phyloP scores from a whole-genome alignment of 352 stramenopile species.

The Globisporangium radiosum region DNA sequence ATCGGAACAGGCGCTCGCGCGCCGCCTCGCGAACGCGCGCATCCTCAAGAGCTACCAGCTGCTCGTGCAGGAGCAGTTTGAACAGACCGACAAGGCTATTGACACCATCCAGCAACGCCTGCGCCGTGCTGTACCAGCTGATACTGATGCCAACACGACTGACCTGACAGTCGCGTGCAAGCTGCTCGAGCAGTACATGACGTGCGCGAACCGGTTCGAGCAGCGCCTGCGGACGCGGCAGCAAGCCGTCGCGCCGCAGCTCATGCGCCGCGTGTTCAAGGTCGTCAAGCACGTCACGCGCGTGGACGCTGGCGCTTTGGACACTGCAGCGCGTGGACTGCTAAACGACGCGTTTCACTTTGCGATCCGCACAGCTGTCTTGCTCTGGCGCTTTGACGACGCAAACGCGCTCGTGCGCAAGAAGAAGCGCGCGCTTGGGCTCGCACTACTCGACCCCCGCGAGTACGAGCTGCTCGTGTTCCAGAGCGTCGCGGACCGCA shows the following conservation, averaged over 20 bases:
- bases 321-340: slow-evolving; percentile 21
- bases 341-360: slow-evolving; percentile 48
- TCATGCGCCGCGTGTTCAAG: slow-evolving; percentile 66
- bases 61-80: slow-evolving; percentile 42
- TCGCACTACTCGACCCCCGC: slow-evolving; percentile 17
- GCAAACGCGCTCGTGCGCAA: slow-evolving; percentile 38
- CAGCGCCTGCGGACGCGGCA: slow-evolving; percentile 42
- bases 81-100: slow-evolving; percentile 34
- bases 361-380: slow-evolving; percentile 44
- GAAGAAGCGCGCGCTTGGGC: slow-evolving; percentile 39
- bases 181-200: slow-evolving; percentile 79
- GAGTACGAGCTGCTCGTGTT: slow-evolving; percentile 77
- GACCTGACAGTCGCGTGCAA: slow-evolving; percentile 54
- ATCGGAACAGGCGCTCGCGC: slow-evolving; percentile 30
- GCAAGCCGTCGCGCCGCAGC: slow-evolving; percentile 38
- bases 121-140: no score
- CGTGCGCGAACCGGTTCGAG: slow-evolving; percentile 47
- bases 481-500: slow-evolving; percentile 34
- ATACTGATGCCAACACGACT: slow-evolving; percentile 8
- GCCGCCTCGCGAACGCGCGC: slow-evolving; percentile 32
- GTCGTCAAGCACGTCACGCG: slow-evolving; percentile 26
- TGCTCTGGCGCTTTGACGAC: slow-evolving; percentile 61
- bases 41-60: slow-evolving; percentile 40
- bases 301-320: slow-evolving; percentile 9
- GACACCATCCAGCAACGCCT: slow-evolving; percentile 42